These are phyloP conservation scores for Incumbomyces delicatus DNA, from an alignment of 2,329 filamentous ascomycete genomes.

Conservation along the genomic window DNA sequence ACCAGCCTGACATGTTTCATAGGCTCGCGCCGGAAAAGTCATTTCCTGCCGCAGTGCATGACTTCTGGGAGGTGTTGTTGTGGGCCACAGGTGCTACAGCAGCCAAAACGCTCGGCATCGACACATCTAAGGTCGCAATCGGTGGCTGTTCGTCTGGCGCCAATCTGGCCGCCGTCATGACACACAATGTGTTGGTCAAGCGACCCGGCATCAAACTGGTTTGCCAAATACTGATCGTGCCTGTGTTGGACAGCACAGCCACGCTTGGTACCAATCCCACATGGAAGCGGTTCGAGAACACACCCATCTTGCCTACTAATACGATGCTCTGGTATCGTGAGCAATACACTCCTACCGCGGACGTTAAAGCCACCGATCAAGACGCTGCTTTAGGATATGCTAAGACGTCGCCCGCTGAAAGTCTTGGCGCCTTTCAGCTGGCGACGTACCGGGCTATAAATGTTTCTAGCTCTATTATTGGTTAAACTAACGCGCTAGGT, in stretches of 20 bases:
- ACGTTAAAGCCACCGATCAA: slow-evolving; percentile 41
- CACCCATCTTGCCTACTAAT: slow-evolving; percentile 42
- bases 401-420: slow-evolving; percentile 40
- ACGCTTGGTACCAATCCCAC: slow-evolving; percentile 34
- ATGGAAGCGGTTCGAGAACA: slow-evolving; percentile 43
- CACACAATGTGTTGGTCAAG: slow-evolving; percentile 2
- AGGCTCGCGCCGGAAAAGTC: slow-evolving; percentile 49
- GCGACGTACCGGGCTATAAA: no score
- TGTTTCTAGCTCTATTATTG: no score
- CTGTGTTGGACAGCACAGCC: slow-evolving; percentile 50
- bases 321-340: slow-evolving; percentile 55
- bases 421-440: no score
- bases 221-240: slow-evolving; percentile 47
- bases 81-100: slow-evolving; percentile 31
- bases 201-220: slow-evolving; percentile 28
- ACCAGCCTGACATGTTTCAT: background rate
- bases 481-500: no score
- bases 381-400: slow-evolving; percentile 45
- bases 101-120: slow-evolving; percentile 25
- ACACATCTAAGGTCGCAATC: slow-evolving; percentile 29
- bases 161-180: slow-evolving; percentile 43
- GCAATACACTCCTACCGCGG: slow-evolving; percentile 45
- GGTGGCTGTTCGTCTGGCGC: slow-evolving; percentile 45
- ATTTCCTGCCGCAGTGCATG: slow-evolving; percentile 48
- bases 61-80: slow-evolving; percentile 47